Conservation (phyloP, 164 flowering plant species). For the Kingdonia uniflora region DNA sequence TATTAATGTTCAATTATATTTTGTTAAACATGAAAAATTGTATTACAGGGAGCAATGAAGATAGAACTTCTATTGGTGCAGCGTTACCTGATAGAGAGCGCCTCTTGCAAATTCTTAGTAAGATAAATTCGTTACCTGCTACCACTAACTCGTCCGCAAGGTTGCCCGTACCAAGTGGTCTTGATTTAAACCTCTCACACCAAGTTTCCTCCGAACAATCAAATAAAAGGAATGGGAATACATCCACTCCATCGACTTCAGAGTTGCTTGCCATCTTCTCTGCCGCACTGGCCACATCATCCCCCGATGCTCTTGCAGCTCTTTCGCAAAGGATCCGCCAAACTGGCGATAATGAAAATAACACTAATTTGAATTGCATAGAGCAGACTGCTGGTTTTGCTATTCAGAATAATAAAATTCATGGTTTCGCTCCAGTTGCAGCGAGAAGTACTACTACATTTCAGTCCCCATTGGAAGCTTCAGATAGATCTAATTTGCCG, state of each 20-base stretch:
- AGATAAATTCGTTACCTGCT: conserved; percentile 51
- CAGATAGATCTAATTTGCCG: conserved; percentile 43
- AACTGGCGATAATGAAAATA: conserved; percentile 28
- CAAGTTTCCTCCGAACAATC: conserved; percentile 24
- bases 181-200: conserved; percentile 21
- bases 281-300: conserved; percentile 33
- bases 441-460: conserved; percentile 47
- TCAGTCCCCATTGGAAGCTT: conserved; percentile 47
- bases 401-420: conserved; percentile 20
- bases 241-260: conserved; percentile 41
- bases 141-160: conserved; percentile 30
- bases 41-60: conserved; percentile 36
- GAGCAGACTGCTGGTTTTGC: conserved; percentile 24
- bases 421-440: conserved; percentile 27
- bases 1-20: no score
- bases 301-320: conserved; percentile 30
- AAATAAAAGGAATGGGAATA: conserved; percentile 23
- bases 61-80: conserved; percentile 17
- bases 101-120: conserved; percentile 63
- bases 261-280: conserved; percentile 65
- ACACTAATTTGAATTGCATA: conserved; percentile 24
- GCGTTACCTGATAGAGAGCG: conserved; percentile 42
- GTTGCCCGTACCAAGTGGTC: conserved; percentile 24
- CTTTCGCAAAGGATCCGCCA: conserved; percentile 35
- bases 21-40: not conserved